These are phyloP conservation scores for Alternaria tenuissima DNA, from an alignment of 2,329 filamentous ascomycete species.

Conservation along the genomic window DNA sequence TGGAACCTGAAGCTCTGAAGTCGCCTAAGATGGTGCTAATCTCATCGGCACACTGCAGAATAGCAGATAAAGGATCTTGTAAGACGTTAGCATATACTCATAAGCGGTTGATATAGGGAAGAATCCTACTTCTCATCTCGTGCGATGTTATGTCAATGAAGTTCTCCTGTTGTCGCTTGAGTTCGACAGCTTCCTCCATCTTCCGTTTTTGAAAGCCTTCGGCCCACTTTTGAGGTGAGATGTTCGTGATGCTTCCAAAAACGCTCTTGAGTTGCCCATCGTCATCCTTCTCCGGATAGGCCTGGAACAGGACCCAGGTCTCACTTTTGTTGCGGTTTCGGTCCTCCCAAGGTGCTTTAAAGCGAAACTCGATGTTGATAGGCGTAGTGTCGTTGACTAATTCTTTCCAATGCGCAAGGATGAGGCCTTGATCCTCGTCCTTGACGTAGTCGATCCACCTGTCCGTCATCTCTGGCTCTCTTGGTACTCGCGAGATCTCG, in stretches of 20 bases:
- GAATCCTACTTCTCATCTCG: conserved; percentile 70
- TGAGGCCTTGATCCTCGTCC: conserved; percentile 68
- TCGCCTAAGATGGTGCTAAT: conserved; percentile 64
- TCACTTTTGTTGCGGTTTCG: conserved; percentile 66
- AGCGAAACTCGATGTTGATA: conserved; percentile 77
- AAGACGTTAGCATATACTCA: background rate
- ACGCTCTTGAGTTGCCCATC: conserved; percentile 74
- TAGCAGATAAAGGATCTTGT: conserved; percentile 71
- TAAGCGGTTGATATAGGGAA: background rate
- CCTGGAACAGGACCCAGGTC: conserved; percentile 80
- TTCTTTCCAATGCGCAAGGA: conserved; percentile 69
- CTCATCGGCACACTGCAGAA: conserved; percentile 79
- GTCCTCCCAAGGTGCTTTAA: conserved; percentile 71
- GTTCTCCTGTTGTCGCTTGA: conserved; percentile 82
- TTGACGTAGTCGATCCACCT: conserved; percentile 77
- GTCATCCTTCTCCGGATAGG: conserved; percentile 74
- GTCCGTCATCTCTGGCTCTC: conserved; percentile 65
- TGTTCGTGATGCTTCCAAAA: conserved; percentile 84
- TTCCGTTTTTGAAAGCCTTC: conserved; percentile 80
- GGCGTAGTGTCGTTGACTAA: conserved; percentile 69
- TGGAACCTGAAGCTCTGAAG: conserved; percentile 56
- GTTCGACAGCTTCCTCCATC: conserved; percentile 80
- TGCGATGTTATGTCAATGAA: conserved; percentile 83
- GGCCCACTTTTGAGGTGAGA: conserved; percentile 84
- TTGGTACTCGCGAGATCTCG: conserved; percentile 72